These are phyloP conservation scores for Talinum fruticosum DNA, from an alignment of 148 eudicot genomes.

Conservation along the genomic window DNA sequence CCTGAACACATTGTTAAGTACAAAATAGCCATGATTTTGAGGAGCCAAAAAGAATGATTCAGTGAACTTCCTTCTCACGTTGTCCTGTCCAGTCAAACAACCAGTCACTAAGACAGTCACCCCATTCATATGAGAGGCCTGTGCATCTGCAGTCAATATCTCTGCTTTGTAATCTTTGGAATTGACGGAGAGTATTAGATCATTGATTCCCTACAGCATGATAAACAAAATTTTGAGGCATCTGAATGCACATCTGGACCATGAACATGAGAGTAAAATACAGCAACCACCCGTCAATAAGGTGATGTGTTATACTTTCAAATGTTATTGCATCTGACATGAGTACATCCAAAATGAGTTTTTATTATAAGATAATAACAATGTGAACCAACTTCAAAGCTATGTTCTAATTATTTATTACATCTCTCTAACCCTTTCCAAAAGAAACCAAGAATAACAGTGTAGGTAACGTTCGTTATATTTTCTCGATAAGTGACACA, in stretches of 20 bases:
- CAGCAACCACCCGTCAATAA: neutral
- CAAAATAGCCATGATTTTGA: slow-evolving; percentile 53
- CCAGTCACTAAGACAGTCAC: slow-evolving; percentile 66
- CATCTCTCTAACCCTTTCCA: neutral
- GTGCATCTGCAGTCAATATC: slow-evolving; percentile 56
- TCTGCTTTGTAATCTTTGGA: slow-evolving; percentile 36
- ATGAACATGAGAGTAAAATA: neutral
- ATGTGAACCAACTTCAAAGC: neutral
- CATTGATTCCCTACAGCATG: slow-evolving; percentile 50
- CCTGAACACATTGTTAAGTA: slow-evolving; percentile 59
- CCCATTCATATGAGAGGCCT: slow-evolving; percentile 46
- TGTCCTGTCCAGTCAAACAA: slow-evolving; percentile 42
- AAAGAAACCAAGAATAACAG: neutral
- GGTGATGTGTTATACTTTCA: neutral
- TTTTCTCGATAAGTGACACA: neutral
- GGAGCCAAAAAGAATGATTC: slow-evolving; percentile 73
- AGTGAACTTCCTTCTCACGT: slow-evolving; percentile 45
- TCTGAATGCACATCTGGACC: neutral
- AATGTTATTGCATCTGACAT: too few relatives aligned
- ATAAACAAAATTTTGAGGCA: slow-evolving; percentile 2
- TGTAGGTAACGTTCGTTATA: neutral
- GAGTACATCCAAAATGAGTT: too few relatives aligned
- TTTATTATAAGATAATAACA: too few relatives aligned
- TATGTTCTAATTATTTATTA: neutral
- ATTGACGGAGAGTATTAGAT: slow-evolving; percentile 40